Conservation (phyloP, 2,329 filamentous ascomycete genomes). For the Gremmenia infestans region DNA sequence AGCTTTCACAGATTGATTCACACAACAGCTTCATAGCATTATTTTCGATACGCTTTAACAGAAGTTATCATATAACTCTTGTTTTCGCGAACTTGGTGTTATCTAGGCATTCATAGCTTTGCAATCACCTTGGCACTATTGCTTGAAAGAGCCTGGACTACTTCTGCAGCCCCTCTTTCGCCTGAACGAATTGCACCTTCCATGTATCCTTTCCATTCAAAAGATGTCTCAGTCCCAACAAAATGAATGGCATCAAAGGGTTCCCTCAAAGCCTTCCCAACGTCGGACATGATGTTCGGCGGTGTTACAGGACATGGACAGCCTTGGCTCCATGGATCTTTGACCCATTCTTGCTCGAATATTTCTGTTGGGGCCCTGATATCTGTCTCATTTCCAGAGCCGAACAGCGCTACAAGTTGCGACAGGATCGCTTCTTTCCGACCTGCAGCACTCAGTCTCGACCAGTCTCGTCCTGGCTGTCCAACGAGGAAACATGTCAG, state of each 20-base stretch:
- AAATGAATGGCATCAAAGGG: constrained; percentile 41
- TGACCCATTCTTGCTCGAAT: constrained; percentile 13
- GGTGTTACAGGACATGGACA: constrained; percentile 11
- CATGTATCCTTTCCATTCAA: constrained; percentile 48
- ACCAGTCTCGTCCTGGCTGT: constrained; percentile 3
- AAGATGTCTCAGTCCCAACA: constrained; percentile 45
- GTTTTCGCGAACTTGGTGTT: too few relatives aligned
- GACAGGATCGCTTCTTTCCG: neutral
- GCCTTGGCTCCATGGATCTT: constrained; percentile 26
- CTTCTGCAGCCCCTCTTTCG: constrained; percentile 38
- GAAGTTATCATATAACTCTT: too few relatives aligned
- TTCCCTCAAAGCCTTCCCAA: constrained; percentile 26
- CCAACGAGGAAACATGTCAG: constrained; percentile 40
- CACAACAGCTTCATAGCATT: too few relatives aligned
- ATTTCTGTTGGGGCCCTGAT: constrained; percentile 5
- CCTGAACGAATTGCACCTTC: constrained; percentile 44
- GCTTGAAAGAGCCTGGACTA: constrained; percentile 15
- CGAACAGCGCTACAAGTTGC: neutral
- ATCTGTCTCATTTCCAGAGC: too few relatives aligned
- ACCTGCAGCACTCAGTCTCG: neutral
- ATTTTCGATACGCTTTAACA: too few relatives aligned
- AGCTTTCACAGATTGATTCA: too few relatives aligned
- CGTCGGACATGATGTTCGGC: constrained; percentile 2
- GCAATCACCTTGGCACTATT: too few relatives aligned
- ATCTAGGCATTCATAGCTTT: too few relatives aligned